phyloP scores from a whole-genome alignment of 106 monocot species.

The Apostasia ramifera region DNA sequence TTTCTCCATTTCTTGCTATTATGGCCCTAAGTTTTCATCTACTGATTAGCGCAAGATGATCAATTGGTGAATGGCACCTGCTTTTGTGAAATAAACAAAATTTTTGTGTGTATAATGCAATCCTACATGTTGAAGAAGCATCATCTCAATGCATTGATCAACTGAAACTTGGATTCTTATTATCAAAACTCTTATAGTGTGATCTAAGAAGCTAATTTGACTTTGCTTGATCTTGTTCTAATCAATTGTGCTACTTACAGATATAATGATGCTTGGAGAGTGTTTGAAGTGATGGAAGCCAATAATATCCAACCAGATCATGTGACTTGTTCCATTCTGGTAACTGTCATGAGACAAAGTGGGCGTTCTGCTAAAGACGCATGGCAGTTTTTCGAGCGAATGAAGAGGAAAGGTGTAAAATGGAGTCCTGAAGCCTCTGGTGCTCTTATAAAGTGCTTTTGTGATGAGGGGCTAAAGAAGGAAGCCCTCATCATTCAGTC shows the following conservation, averaged over 20 bases:
- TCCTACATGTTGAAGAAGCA: too few species aligned
- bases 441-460: constrained; percentile 79
- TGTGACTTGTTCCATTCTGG: constrained; percentile 74
- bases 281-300: constrained; percentile 66
- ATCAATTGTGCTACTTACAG: constrained; percentile 27
- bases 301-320: constrained; percentile 82
- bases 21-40: too few species aligned
- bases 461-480: constrained; percentile 75
- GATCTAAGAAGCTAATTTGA: too few species aligned
- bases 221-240: neutral
- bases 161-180: too few species aligned
- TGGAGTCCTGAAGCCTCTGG: constrained; percentile 59
- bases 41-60: too few species aligned
- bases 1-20: too few species aligned
- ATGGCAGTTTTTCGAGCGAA: constrained; percentile 79
- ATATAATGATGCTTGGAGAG: constrained; percentile 84
- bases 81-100: too few species aligned
- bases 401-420: constrained; percentile 83
- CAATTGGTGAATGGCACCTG: too few species aligned
- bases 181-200: too few species aligned
- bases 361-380: constrained; percentile 66
- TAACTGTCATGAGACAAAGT: constrained; percentile 70
- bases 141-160: too few species aligned
- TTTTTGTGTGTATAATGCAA: too few species aligned
- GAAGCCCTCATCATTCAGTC: constrained; percentile 89